A percentile compares a stretch with the other conserved stretches of the same genome.
These are phyloP conservation scores for Catenaria anguillulae DNA, from an alignment of 371 early-diverging fungal species.

Conservation along the genomic window DNA sequence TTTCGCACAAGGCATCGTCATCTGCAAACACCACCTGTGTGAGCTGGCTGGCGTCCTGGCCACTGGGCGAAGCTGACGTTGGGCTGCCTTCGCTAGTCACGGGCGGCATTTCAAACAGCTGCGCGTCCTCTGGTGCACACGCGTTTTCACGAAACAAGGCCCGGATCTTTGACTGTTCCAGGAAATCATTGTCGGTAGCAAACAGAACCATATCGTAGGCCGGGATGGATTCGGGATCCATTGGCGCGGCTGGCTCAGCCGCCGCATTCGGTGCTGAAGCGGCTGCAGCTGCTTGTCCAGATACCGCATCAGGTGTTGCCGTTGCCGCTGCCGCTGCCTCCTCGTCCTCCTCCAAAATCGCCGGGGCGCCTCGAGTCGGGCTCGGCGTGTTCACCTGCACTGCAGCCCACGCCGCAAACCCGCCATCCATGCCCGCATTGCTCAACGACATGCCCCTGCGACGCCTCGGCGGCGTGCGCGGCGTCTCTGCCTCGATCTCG, in stretches of 20 bases:
- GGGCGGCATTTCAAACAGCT: slow-evolving; percentile 36
- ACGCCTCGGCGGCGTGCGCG: slow-evolving; percentile 17
- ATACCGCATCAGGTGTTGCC: background rate
- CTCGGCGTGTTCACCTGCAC: too few relatives aligned
- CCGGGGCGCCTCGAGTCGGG: slow-evolving; percentile 3
- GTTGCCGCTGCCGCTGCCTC: background rate
- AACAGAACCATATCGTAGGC: slow-evolving; percentile 30
- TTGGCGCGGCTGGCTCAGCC: slow-evolving; percentile 2
- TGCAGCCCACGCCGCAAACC: background rate
- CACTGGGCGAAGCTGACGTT: background rate
- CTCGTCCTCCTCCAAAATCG: slow-evolving; percentile 2
- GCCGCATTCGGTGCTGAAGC: background rate
- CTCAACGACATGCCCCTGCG: slow-evolving; percentile 23
- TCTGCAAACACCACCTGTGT: slow-evolving; percentile 15
- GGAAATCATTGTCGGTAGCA: slow-evolving; percentile 40
- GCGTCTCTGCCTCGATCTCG: slow-evolving; percentile 15
- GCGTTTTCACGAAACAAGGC: slow-evolving; percentile 30
- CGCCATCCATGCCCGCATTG: background rate
- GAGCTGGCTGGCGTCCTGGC: background rate
- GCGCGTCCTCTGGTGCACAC: slow-evolving; percentile 25
- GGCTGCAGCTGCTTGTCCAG: background rate
- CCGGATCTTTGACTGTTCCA: slow-evolving; percentile 28
- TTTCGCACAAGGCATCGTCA: slow-evolving; percentile 22
- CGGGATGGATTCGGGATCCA: background rate
- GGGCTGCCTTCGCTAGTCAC: slow-evolving; percentile 19